Evolutionary conservation across 2,329 filamentous ascomycete species (phyloP).

Genomic region (Zalaria sp.): DNA sequence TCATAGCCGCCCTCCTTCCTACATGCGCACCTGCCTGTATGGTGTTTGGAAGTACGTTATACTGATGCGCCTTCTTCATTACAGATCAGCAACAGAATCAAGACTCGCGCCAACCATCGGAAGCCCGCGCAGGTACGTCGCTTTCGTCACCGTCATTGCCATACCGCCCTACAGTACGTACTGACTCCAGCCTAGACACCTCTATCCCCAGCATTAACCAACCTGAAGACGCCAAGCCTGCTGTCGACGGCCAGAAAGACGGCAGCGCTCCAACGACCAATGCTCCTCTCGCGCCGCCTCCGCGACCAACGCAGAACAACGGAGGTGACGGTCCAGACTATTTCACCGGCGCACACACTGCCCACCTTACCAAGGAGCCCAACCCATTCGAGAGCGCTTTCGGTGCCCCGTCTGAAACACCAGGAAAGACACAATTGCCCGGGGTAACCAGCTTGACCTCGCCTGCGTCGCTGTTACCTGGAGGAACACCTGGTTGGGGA

Average conservation of each 20-base stretch:
- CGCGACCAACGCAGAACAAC: constrained; percentile 26
- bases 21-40: no score
- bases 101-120: background rate
- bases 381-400: constrained; percentile 98
- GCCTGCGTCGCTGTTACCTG: constrained; percentile 65
- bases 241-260: constrained; percentile 14
- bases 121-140: background rate
- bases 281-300: constrained; percentile 38
- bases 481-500: constrained; percentile 65
- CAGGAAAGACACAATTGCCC: constrained; percentile 66
- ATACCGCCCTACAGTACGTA: constrained; percentile 8
- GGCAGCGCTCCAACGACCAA: constrained; percentile 18
- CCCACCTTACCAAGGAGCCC: constrained; percentile 60
- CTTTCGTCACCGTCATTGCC: background rate
- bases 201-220: constrained; percentile 16
- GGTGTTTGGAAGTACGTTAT: no score
- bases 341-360: constrained; percentile 30
- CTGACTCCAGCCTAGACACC: constrained; percentile 1
- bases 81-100: background rate
- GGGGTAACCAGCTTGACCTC: constrained; percentile 85
- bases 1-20: background rate
- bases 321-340: constrained; percentile 33
- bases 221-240: constrained; percentile 14
- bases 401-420: constrained; percentile 59
- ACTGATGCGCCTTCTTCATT: background rate